Evolutionary conservation across 2,329 filamentous ascomycete species (phyloP).

Genomic region (Verticillium klebahnii): DNA sequence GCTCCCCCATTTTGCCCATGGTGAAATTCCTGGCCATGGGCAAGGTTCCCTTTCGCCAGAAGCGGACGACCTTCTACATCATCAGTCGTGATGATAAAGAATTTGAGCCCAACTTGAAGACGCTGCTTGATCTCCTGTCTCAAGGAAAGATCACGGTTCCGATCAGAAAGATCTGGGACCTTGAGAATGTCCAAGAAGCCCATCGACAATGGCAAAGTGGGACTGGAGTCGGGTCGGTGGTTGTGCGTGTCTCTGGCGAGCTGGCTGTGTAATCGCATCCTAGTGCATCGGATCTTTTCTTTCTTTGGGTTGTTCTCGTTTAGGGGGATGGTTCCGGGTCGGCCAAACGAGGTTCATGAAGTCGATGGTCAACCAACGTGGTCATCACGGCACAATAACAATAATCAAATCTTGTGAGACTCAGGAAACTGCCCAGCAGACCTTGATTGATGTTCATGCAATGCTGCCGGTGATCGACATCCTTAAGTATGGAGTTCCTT

Average conservation of each 20-base stretch:
- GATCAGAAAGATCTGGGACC: constrained; percentile 32
- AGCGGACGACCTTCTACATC: constrained; percentile 27
- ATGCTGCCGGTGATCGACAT: no score
- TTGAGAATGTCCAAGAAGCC: constrained; percentile 31
- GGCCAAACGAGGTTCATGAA: no score
- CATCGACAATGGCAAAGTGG: constrained; percentile 30
- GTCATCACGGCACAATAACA: no score
- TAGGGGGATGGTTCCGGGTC: no score
- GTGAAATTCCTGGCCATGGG: constrained; percentile 23
- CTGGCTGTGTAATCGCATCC: no score
- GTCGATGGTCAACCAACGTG: no score
- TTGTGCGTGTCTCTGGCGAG: constrained; percentile 20
- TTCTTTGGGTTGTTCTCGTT: no score
- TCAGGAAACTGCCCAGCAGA: no score
- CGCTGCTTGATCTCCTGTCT: constrained; percentile 23
- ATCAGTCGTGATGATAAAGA: constrained; percentile 25
- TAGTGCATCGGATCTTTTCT: no score
- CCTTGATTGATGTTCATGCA: no score
- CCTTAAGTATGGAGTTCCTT: no score
- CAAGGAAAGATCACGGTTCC: constrained; percentile 25
- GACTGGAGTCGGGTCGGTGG: constrained; percentile 26
- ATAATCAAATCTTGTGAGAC: no score
- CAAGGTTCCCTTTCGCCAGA: constrained; percentile 11
- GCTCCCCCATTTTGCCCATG: constrained; percentile 23
- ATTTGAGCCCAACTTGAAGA: constrained; percentile 22